These are phyloP conservation scores for Perilla frutescens DNA, from an alignment of 257 asterid genomes.

Conservation along the genomic window DNA sequence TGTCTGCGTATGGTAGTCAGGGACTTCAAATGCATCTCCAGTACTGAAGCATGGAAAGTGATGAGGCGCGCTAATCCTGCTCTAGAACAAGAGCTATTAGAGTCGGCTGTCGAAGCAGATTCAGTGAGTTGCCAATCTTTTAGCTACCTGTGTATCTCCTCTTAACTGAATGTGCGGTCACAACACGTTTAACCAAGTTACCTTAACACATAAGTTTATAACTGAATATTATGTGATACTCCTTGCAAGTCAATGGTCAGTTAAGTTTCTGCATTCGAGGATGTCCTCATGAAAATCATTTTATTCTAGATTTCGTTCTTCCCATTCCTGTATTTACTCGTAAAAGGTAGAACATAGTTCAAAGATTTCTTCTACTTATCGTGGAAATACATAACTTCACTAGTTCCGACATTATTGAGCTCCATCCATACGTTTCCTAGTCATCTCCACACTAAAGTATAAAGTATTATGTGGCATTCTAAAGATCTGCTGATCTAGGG, in stretches of 20 bases:
- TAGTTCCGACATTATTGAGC: not conserved
- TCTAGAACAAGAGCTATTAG: slow-evolving; percentile 86
- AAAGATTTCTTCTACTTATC: not conserved
- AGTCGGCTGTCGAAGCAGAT: slow-evolving; percentile 79
- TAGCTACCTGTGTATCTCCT: not conserved
- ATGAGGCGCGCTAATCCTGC: slow-evolving; percentile 72
- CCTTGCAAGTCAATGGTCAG: not conserved
- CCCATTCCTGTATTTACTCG: too few relatives aligned
- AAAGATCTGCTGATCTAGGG: slow-evolving; percentile 13
- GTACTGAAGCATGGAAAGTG: slow-evolving; percentile 90
- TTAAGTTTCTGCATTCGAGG: not conserved
- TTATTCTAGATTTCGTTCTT: not conserved
- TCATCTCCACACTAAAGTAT: not conserved
- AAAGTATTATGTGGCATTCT: not conserved
- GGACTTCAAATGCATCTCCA: slow-evolving; percentile 72
- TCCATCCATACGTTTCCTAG: not conserved
- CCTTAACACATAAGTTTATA: not conserved
- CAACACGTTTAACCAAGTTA: not conserved
- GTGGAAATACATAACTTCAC: not conserved
- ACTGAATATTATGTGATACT: not conserved
- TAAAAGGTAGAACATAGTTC: too few relatives aligned
- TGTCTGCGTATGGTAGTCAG: slow-evolving; percentile 62
- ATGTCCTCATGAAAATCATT: not conserved
- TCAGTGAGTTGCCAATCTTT: slow-evolving; percentile 59
- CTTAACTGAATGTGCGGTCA: not conserved